Conservation (phyloP, 352 stramenopile genomes). For the Phytophthora cryptogea region DNA sequence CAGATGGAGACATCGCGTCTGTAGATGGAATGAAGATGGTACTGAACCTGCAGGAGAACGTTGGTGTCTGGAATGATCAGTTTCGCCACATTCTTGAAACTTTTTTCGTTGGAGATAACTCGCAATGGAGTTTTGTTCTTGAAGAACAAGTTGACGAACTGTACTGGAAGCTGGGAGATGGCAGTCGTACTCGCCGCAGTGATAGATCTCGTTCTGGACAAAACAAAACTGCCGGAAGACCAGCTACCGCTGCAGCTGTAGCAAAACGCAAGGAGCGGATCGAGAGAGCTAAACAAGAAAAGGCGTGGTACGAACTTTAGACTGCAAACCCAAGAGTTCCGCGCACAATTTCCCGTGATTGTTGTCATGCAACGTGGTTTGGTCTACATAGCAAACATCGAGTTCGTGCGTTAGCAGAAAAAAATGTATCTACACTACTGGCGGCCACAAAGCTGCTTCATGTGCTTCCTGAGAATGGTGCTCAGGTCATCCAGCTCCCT, state of each 20-base stretch:
- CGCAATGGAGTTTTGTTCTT: conserved; percentile 22
- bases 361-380: conserved; percentile 1
- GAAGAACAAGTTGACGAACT: conserved; percentile 18
- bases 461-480: conserved; percentile 57
- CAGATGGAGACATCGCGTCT: background rate
- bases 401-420: conserved; percentile 1
- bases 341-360: background rate
- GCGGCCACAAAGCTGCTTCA: conserved; percentile 45
- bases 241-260: conserved; percentile 20
- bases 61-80: conserved; percentile 25
- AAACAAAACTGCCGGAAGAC: conserved; percentile 11
- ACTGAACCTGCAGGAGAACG: conserved; percentile 12
- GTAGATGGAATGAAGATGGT: conserved; percentile 14
- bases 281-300: conserved; percentile 35
- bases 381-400: conserved; percentile 22
- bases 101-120: conserved; percentile 27
- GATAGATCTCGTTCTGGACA: conserved; percentile 5
- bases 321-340: background rate
- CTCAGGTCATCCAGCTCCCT: conserved; percentile 79
- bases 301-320: conserved; percentile 29
- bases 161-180: conserved; percentile 19
- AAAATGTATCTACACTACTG: conserved; percentile 17
- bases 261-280: conserved; percentile 34
- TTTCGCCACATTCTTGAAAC: conserved; percentile 25
- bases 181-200: background rate